phyloP scores from a whole-genome alignment of 2,329 filamentous ascomycete genomes.

The Meredithiella fracta region DNA sequence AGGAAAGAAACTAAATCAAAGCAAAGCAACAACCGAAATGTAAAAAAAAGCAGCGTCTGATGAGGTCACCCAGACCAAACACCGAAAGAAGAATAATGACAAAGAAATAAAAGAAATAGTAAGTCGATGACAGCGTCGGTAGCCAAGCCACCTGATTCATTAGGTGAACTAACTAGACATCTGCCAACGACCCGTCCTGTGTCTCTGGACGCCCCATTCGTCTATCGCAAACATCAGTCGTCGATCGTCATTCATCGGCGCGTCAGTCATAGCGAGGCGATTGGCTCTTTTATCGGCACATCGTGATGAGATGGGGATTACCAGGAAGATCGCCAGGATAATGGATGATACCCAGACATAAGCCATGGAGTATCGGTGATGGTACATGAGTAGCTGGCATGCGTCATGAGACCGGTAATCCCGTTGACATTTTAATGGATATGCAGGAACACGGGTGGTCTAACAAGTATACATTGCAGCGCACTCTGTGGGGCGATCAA shows the following conservation, averaged over 20 bases:
- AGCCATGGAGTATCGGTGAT: neutral
- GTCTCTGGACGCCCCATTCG: neutral
- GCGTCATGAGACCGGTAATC: neutral
- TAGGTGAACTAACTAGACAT: neutral
- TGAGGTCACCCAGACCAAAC: neutral
- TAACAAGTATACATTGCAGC: neutral
- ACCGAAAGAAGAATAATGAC: neutral
- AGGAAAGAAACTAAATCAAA: conserved; percentile 20
- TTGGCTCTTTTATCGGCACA: neutral
- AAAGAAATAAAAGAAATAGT: neutral
- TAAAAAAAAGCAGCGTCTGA: conserved; percentile 1
- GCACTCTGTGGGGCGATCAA: neutral
- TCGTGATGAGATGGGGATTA: neutral
- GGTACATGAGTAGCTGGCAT: neutral
- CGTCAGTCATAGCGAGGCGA: neutral
- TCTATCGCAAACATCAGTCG: neutral
- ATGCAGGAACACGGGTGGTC: neutral
- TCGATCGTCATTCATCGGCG: conserved; percentile 2
- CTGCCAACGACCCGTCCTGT: neutral
- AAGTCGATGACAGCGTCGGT: neutral
- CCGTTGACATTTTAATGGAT: neutral
- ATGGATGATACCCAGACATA: neutral
- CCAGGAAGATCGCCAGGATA: neutral
- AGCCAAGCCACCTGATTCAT: neutral
- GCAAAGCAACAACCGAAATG: no score